Base-by-base conservation (phyloP, 352 stramenopile genomes). In the Phytophthora boehmeriae region DNA sequence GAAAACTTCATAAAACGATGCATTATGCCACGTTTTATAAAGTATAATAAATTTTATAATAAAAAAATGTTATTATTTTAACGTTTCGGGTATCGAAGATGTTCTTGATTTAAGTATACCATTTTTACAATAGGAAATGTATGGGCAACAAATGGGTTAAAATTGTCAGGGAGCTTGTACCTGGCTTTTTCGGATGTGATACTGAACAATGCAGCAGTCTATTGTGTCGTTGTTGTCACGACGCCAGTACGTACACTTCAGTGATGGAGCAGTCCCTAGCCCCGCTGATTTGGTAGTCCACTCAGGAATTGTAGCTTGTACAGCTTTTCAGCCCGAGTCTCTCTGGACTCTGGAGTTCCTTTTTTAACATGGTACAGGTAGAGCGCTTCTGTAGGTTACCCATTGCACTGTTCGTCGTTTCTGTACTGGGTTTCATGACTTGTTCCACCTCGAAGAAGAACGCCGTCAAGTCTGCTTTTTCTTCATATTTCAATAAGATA, bases 141-240 rank as follows among this genome's bases (percentile, higher is more conserved):
- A n/a, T n/a, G n/a, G n/a, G n/a, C n/a, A n/a, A n/a, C n/a, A n/a
- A n/a, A n/a, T n/a, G n/a, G n/a, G n/a, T 52, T 53, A 25, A 70
- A 70, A 23, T 60, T 55, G 16, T 34, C 30, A 14, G 54, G 49
- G 1, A 23, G 13, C 32, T 13, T 70, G 65, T 13, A 64, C 42
- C 20, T 48, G 32, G 11, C 41, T 41, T 19, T 51, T 34, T 9
- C 30, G 17, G 1, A 64, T 25, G 43, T 69, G 46, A 0, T 23
- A 17, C 34, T 70, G 48, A 3, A 70, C 46, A 10, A 47, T 54
- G 28, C 48, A 57, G 27, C 62, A 65, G 23, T 66, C 49, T 10
- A 46, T 25, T 1, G 39, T 64, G 30, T 48, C 44, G 27, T 69
- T 39, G 27, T 59, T 69, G 16, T 50, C 41, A 0, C 47, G 46